A percentile compares a stretch with the other conserved stretches of the same genome.
Evolutionary conservation across 2,329 filamentous ascomycete species (phyloP).

Genomic region (Ceratocystis harringtonii): DNA sequence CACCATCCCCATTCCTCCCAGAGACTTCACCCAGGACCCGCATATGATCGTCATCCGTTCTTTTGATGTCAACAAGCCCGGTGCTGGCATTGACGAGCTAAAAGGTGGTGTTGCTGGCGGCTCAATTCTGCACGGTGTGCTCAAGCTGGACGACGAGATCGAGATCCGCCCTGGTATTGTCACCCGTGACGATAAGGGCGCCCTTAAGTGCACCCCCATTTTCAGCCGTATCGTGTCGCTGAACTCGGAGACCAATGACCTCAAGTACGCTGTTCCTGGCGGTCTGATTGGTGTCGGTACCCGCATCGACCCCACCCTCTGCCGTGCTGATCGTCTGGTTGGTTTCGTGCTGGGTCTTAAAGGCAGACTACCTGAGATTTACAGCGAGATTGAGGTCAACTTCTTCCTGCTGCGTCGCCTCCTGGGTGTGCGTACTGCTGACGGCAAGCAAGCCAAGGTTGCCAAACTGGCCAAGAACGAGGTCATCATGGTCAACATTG

Average conservation of each 20-base stretch:
- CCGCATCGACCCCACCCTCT: slow-evolving; percentile 90
- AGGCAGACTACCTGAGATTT: slow-evolving; percentile 87
- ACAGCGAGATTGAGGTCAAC: slow-evolving; percentile 97
- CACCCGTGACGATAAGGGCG: slow-evolving; percentile 81
- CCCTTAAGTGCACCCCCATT: slow-evolving; percentile 92
- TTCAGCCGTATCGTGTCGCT: slow-evolving; percentile 89
- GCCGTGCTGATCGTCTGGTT: slow-evolving; percentile 95
- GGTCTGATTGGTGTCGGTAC: slow-evolving; percentile 97
- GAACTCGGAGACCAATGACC: slow-evolving; percentile 94
- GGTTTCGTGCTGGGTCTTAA: slow-evolving; percentile 94
- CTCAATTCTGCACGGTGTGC: slow-evolving; percentile 85
- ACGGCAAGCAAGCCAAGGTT: slow-evolving; percentile 98
- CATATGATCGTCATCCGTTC: slow-evolving; percentile 99
- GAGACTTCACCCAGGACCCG: slow-evolving; percentile 82
- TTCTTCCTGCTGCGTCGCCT: slow-evolving; percentile 93
- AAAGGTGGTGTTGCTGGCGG: slow-evolving; percentile 98
- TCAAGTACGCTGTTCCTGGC: slow-evolving; percentile 96
- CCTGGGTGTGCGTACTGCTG: slow-evolving; percentile 90
- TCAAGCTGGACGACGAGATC: slow-evolving; percentile 95
- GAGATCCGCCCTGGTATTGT: slow-evolving; percentile 99
- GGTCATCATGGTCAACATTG: slow-evolving; percentile 99
- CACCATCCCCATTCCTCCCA: slow-evolving; percentile 78
- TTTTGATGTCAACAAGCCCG: slow-evolving; percentile 99
- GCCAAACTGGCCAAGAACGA: slow-evolving; percentile 97
- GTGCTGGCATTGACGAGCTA: slow-evolving; percentile 93